Evolutionary conservation across 1,284 basidiomycete species (phyloP).

Genomic region (Trametes pubescens): DNA sequence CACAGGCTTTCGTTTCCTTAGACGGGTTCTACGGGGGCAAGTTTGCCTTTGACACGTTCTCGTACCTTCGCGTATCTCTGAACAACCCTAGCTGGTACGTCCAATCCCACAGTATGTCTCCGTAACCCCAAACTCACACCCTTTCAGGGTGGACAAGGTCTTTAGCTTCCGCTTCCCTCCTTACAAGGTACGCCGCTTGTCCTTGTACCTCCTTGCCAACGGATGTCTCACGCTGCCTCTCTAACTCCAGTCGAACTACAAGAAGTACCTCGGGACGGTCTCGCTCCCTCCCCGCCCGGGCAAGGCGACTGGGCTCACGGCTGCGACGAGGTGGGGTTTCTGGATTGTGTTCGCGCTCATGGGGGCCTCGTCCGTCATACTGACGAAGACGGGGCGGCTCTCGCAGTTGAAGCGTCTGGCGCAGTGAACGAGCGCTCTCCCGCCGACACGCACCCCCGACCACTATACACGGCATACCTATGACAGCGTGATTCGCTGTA

Average conservation of each 20-base stretch:
- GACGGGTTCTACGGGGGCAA: constrained; percentile 72
- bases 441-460: neutral
- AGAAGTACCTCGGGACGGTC: constrained; percentile 13
- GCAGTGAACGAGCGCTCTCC: neutral
- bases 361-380: constrained; percentile 31
- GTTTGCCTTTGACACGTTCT: constrained; percentile 73
- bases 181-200: constrained; percentile 56
- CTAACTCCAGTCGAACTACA: constrained; percentile 21
- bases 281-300: constrained; percentile 50
- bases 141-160: constrained; percentile 54
- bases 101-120: neutral
- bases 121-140: neutral
- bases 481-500: too few relatives aligned
- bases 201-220: neutral
- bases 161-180: constrained; percentile 70
- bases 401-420: constrained; percentile 19
- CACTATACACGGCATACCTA: too few relatives aligned
- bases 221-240: neutral
- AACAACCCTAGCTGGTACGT: constrained; percentile 61
- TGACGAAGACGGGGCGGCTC: constrained; percentile 32
- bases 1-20: constrained; percentile 34
- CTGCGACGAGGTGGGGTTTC: constrained; percentile 37
- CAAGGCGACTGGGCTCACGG: constrained; percentile 13
- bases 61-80: constrained; percentile 66
- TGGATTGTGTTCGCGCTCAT: constrained; percentile 36